phyloP scores from a whole-genome alignment of 345 rosid species.

The Draba incana region DNA sequence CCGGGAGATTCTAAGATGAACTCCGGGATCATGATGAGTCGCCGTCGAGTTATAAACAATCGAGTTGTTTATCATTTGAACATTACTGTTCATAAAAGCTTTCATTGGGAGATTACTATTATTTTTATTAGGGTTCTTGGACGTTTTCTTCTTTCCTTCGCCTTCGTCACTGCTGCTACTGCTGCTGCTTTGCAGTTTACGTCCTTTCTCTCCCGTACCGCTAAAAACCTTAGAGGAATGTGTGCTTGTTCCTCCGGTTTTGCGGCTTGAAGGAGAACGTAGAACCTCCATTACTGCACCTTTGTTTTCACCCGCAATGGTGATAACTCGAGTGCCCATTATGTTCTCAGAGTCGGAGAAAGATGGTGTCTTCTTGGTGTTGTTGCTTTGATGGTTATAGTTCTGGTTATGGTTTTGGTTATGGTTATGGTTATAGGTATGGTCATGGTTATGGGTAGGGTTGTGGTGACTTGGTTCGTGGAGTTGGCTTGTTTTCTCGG shows the following conservation, averaged over 20 bases:
- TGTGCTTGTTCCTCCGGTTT: conserved; percentile 33
- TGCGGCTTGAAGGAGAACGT: conserved; percentile 53
- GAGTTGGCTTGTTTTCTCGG: conserved; percentile 44
- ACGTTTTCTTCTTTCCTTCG: conserved; percentile 43
- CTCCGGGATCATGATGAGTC: conserved; percentile 81
- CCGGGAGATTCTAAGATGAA: conserved; percentile 57
- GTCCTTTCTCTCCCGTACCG: conserved; percentile 36
- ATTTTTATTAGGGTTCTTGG: conserved; percentile 22
- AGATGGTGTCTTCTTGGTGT: conserved; percentile 32
- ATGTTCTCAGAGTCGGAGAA: conserved; percentile 49
- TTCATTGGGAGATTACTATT: conserved; percentile 48
- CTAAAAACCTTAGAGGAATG: conserved; percentile 36
- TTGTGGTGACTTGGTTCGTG: conserved; percentile 38
- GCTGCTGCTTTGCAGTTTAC: conserved; percentile 41
- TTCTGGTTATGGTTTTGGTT: conserved; percentile 22
- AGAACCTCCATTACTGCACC: conserved; percentile 86
- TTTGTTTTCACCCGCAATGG: conserved; percentile 88
- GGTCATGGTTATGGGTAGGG: conserved; percentile 7
- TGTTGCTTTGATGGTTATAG: conserved; percentile 27
- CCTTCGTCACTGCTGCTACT: conserved; percentile 52
- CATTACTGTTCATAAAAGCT: conserved; percentile 79
- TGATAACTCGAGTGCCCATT: conserved; percentile 59
- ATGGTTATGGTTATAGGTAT: not conserved
- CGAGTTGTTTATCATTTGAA: conserved; percentile 87
- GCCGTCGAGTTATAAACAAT: conserved; percentile 65